Conservation (phyloP, 176 grass and related monocot species). For the barley (Hordeum vulgare) region MorexV3_pseudomolecules_assembly NC_058521.1:577219576-577220075, state of each 20-base stretch:
- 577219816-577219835: neutral
- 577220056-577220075: neutral
- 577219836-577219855: slow-evolving; percentile 32
- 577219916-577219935: neutral
- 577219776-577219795: neutral
- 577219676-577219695: slow-evolving; percentile 60
- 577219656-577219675: slow-evolving; percentile 66
- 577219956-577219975: neutral
- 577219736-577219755: neutral
- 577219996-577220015: slow-evolving; percentile 65
- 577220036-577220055: slow-evolving; percentile 18
- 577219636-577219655: slow-evolving; percentile 96
- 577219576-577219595: slow-evolving; percentile 91
- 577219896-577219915: slow-evolving; percentile 11
- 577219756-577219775: no score
- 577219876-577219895: slow-evolving; percentile 32
- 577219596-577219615: slow-evolving; percentile 86
- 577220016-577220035: slow-evolving; percentile 61
- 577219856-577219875: slow-evolving; percentile 36
- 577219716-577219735: neutral
- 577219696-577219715: neutral
- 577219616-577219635: slow-evolving; percentile 82
- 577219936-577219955: neutral
- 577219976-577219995: neutral
- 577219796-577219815: neutral